A percentile compares a stretch with the other conserved stretches of the same genome.
phyloP scores from a whole-genome alignment of 495 filamentous ascomycete genomes.

The Tetracladium marchalianum region DNA sequence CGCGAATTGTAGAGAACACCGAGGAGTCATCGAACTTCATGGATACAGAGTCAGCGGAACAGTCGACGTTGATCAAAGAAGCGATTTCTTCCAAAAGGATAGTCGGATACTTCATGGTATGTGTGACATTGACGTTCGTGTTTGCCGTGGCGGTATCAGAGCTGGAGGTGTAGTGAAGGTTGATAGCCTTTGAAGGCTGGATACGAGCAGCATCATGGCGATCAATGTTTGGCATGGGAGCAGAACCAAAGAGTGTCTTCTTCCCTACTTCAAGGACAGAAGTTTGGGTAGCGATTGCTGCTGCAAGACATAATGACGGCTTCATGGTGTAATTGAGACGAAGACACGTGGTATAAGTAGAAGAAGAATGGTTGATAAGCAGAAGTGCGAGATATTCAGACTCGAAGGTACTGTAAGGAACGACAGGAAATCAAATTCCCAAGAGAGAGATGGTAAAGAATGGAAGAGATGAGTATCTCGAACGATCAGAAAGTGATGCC shows the following conservation, averaged over 20 bases:
- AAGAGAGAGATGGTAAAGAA: too few species aligned
- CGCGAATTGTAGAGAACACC: constrained; percentile 14
- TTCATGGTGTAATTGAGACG: constrained; percentile 7
- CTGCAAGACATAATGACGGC: constrained; percentile 1
- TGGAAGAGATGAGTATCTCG: too few species aligned
- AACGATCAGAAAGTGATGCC: too few species aligned
- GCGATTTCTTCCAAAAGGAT: constrained; percentile 23
- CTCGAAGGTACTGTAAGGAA: too few species aligned
- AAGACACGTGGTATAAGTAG: neutral
- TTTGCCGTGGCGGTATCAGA: constrained; percentile 4
- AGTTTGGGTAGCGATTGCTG: neutral
- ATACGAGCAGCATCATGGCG: constrained; percentile 14
- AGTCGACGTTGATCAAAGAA: constrained; percentile 16
- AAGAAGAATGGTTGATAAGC: too few species aligned
- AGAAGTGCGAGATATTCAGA: too few species aligned
- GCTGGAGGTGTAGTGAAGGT: constrained; percentile 19
- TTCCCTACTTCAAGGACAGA: constrained; percentile 1
- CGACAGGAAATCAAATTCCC: too few species aligned
- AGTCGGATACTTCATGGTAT: constrained; percentile 18
- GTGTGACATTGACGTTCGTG: constrained; percentile 17
- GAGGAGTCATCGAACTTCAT: constrained; percentile 17
- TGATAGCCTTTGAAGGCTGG: constrained; percentile 16
- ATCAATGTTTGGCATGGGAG: constrained; percentile 15
- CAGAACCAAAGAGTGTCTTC: constrained; percentile 16
- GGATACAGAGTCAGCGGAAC: constrained; percentile 13